Evolutionary conservation across 2,329 filamentous ascomycete genomes (phyloP).

Genomic region (Trichoderma endophyticum): DNA sequence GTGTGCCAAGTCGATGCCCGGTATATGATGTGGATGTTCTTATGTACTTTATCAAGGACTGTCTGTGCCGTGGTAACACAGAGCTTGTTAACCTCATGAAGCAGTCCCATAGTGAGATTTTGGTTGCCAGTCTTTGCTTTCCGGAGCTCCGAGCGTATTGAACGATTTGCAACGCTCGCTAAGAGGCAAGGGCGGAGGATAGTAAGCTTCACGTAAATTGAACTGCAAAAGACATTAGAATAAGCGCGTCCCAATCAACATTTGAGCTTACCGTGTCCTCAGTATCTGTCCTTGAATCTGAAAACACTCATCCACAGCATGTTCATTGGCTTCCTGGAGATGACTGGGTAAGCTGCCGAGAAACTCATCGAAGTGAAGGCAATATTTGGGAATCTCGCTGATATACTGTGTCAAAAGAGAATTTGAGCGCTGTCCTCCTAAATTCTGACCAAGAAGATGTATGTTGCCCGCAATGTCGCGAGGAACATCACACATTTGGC

Average conservation of each 20-base stretch:
- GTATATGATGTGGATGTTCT: background rate
- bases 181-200: background rate
- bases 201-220: background rate
- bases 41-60: background rate
- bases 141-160: background rate
- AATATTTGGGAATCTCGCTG: slow-evolving; percentile 10
- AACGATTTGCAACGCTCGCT: background rate
- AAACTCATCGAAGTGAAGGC: background rate
- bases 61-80: background rate
- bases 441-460: background rate
- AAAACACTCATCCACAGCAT: background rate
- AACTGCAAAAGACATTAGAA: background rate
- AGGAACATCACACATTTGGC: background rate
- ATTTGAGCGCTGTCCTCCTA: background rate
- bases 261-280: background rate
- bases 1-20: slow-evolving; percentile 7
- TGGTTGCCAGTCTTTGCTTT: background rate
- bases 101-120: background rate
- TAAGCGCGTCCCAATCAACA: fast-evolving
- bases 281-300: background rate
- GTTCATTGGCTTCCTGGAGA: background rate
- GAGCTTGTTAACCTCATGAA: background rate
- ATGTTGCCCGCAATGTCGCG: background rate
- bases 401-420: background rate
- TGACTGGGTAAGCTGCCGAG: background rate